Conservation (phyloP, 495 filamentous ascomycete species). For the Xylaria nigripes region DNA sequence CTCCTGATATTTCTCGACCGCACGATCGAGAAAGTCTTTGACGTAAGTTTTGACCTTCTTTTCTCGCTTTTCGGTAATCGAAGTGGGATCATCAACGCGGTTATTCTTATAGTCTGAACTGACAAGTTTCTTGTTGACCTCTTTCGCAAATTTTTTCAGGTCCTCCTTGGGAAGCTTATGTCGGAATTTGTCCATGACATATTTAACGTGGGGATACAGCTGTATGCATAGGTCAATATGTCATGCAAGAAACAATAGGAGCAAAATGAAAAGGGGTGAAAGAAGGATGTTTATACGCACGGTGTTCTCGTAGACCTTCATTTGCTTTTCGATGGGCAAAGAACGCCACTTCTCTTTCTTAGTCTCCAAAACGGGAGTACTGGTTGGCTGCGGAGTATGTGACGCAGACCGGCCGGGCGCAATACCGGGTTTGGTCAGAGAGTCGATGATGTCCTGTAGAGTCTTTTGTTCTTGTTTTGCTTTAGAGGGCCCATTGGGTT, state of each 20-base stretch:
- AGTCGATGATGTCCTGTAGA: slow-evolving; percentile 78
- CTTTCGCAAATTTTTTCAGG: slow-evolving; percentile 78
- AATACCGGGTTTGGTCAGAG: slow-evolving; percentile 59
- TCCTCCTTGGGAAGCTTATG: slow-evolving; percentile 79
- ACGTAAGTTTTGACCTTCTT: slow-evolving; percentile 74
- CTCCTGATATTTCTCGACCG: slow-evolving; percentile 61
- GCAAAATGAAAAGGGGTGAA: background rate
- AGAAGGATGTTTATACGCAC: slow-evolving; percentile 40
- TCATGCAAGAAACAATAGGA: background rate
- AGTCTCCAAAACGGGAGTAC: slow-evolving; percentile 50
- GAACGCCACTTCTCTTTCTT: slow-evolving; percentile 78
- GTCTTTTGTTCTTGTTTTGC: slow-evolving; percentile 44
- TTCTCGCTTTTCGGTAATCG: slow-evolving; percentile 67
- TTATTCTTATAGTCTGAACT: slow-evolving; percentile 81
- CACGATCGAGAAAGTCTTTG: slow-evolving; percentile 78
- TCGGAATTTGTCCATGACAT: slow-evolving; percentile 77
- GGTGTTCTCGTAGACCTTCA: slow-evolving; percentile 87
- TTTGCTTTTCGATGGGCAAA: slow-evolving; percentile 73
- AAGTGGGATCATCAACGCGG: slow-evolving; percentile 74
- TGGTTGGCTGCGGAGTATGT: slow-evolving; percentile 58
- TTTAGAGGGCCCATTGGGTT: slow-evolving; percentile 56
- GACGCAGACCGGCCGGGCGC: slow-evolving; percentile 39
- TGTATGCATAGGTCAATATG: slow-evolving; percentile 33
- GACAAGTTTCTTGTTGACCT: slow-evolving; percentile 80
- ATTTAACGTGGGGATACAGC: slow-evolving; percentile 76